A percentile compares a stretch with the other conserved stretches of the same genome.
Evolutionary conservation across 805 yeast species (phyloP).

Genomic region (Hemisphaericaspora nanyangensis): DNA sequence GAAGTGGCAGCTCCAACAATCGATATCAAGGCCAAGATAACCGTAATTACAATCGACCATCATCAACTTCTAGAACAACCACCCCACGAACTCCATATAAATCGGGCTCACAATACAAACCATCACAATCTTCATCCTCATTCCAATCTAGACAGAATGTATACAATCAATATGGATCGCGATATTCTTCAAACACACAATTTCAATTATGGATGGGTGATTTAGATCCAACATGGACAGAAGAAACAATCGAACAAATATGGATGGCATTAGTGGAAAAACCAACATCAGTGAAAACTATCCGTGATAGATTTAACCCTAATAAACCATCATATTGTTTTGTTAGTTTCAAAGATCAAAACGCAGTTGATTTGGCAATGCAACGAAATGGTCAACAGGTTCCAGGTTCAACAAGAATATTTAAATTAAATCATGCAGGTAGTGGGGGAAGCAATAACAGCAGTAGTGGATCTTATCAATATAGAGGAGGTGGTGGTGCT

Average conservation of each 20-base stretch:
- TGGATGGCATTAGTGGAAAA: slow-evolving; percentile 72
- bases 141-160: slow-evolving; percentile 6
- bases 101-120: neutral
- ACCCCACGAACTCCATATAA: neutral
- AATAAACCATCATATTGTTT: slow-evolving; percentile 59
- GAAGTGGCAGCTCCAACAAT: neutral
- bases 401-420: slow-evolving; percentile 57
- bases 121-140: slow-evolving; percentile 1
- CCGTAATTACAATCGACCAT: neutral
- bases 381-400: slow-evolving; percentile 64
- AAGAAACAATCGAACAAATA: slow-evolving; percentile 55
- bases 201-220: slow-evolving; percentile 86
- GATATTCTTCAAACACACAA: slow-evolving; percentile 7
- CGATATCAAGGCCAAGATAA: slow-evolving; percentile 1
- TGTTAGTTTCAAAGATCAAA: slow-evolving; percentile 61
- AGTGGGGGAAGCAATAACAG: neutral
- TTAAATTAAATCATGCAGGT: slow-evolving; percentile 83
- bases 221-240: slow-evolving; percentile 81
- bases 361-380: slow-evolving; percentile 63
- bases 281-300: slow-evolving; percentile 58
- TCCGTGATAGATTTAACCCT: slow-evolving; percentile 61
- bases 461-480: neutral
- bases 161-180: slow-evolving; percentile 7
- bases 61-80: neutral
- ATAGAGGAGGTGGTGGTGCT: neutral